phyloP scores from a whole-genome alignment of 805 yeast genomes.

The Komagataella populi region DNA sequence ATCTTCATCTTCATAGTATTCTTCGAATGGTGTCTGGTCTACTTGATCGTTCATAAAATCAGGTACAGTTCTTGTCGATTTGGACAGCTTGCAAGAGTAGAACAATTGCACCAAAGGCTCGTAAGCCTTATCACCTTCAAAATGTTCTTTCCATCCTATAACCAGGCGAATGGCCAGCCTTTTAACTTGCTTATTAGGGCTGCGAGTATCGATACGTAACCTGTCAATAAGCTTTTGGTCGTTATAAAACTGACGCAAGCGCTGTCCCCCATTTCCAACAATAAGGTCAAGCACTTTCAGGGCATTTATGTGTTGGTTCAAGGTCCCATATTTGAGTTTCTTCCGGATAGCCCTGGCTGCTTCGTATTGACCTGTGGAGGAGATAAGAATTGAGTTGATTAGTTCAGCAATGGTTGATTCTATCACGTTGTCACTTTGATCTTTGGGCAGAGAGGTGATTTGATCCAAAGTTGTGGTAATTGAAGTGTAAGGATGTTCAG shows the following conservation, averaged over 20 bases:
- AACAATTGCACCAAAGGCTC: slow-evolving; percentile 33
- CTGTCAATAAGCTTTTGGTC: slow-evolving; percentile 60
- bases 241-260: slow-evolving; percentile 35
- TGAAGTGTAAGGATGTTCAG: slow-evolving; percentile 55
- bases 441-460: slow-evolving; percentile 25
- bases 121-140: slow-evolving; percentile 33
- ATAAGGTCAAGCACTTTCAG: slow-evolving; percentile 42
- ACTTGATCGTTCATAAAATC: slow-evolving; percentile 42
- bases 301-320: slow-evolving; percentile 52
- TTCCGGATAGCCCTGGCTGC: slow-evolving; percentile 89
- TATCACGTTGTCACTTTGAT: slow-evolving; percentile 24
- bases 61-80: slow-evolving; percentile 11
- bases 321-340: slow-evolving; percentile 73
- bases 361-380: slow-evolving; percentile 39
- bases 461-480: slow-evolving; percentile 52
- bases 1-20: slow-evolving; percentile 13
- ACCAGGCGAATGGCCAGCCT: slow-evolving; percentile 37
- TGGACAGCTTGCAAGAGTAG: slow-evolving; percentile 24
- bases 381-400: slow-evolving; percentile 34
- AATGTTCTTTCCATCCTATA: slow-evolving; percentile 53
- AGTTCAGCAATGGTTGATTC: slow-evolving; percentile 40
- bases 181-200: slow-evolving; percentile 27
- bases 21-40: slow-evolving; percentile 25
- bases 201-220: slow-evolving; percentile 28
- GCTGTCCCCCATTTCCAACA: slow-evolving; percentile 38